Evolutionary conservation across 1,139 yeast species (phyloP).

Genomic region (Saccharomyces hybrid): DNA sequence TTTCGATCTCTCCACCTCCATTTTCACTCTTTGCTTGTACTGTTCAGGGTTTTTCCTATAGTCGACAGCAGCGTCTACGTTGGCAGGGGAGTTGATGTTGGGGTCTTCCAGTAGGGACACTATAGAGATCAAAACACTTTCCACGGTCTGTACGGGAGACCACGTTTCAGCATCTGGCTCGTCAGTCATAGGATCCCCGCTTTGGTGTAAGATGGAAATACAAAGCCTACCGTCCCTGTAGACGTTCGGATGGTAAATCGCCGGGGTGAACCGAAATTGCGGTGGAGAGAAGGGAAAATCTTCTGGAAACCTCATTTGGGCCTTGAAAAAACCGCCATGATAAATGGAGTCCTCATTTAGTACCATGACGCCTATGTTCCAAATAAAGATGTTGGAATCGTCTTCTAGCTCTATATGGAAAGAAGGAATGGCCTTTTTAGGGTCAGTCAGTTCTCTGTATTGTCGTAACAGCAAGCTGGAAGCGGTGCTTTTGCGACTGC

Average conservation of each 20-base stretch:
- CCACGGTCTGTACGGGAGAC: constrained; percentile 96
- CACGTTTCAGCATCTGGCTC: constrained; percentile 91
- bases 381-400: constrained; percentile 73
- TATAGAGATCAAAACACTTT: constrained; percentile 79
- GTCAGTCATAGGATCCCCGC: constrained; percentile 82
- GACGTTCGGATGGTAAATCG: constrained; percentile 91
- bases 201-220: constrained; percentile 83
- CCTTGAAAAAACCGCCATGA: constrained; percentile 94
- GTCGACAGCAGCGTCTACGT: constrained; percentile 91
- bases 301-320: constrained; percentile 85
- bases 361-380: constrained; percentile 93
- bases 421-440: constrained; percentile 84
- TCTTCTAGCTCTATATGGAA: constrained; percentile 84
- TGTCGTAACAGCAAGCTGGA: constrained; percentile 89
- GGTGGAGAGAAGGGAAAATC: constrained; percentile 94
- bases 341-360: constrained; percentile 81
- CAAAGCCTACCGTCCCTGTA: constrained; percentile 90
- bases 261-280: constrained; percentile 81
- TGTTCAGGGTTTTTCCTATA: constrained; percentile 78
- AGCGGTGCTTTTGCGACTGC: constrained; percentile 32
- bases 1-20: constrained; percentile 78
- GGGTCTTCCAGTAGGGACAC: constrained; percentile 90
- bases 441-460: constrained; percentile 87
- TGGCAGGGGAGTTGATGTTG: constrained; percentile 87
- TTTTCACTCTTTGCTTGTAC: constrained; percentile 67